phyloP scores from a whole-genome alignment of 257 asterid species.

The Nicotiana paniculata region DNA sequence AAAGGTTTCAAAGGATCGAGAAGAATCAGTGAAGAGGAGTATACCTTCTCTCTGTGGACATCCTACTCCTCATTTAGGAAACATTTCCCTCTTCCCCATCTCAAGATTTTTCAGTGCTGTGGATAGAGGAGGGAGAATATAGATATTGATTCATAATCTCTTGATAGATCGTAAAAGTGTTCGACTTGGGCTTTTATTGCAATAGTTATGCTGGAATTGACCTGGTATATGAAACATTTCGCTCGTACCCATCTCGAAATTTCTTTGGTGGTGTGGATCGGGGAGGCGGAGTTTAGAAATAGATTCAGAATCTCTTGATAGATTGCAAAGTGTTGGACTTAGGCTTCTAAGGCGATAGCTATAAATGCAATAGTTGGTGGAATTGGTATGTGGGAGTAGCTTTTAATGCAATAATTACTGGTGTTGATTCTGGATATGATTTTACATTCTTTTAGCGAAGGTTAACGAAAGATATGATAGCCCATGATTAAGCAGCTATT shows the following conservation, averaged over 20 bases:
- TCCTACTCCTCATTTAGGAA: background rate
- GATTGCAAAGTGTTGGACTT: background rate
- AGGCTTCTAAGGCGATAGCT: background rate
- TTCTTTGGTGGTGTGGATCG: background rate
- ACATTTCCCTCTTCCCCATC: background rate
- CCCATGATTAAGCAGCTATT: background rate
- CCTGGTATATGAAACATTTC: background rate
- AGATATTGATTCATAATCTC: background rate
- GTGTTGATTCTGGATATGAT: background rate
- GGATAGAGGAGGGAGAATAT: background rate
- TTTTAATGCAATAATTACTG: background rate
- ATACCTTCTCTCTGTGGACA: background rate
- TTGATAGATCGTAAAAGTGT: background rate
- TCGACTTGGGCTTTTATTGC: background rate
- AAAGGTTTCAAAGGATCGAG: background rate
- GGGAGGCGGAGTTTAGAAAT: background rate
- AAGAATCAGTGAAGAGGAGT: background rate
- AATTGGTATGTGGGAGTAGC: background rate
- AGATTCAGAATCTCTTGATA: background rate
- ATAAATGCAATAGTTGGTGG: background rate
- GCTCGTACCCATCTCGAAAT: background rate
- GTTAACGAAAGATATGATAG: background rate
- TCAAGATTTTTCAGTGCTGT: background rate
- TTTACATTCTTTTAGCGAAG: background rate
- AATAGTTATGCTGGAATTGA: background rate